Conservation (phyloP, 208 protist species). For the Leishmania mexicana region DNA sequence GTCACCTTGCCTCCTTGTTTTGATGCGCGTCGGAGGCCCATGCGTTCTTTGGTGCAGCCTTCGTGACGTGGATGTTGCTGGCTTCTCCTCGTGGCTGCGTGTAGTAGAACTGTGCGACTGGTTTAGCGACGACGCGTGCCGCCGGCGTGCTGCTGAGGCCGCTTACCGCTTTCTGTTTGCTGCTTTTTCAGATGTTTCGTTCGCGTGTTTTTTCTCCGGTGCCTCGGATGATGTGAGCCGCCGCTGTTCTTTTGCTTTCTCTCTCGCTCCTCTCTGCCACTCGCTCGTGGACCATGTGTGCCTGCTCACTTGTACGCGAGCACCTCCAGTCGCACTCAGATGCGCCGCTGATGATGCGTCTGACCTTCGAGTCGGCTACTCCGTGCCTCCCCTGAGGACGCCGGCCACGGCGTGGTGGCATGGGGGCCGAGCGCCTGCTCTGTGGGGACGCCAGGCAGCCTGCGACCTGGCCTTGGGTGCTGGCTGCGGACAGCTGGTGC, state of each 20-base stretch:
- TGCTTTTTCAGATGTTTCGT: not conserved
- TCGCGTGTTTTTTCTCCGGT: not conserved
- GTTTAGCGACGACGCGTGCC: not conserved
- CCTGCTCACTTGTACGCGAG: not conserved
- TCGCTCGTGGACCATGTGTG: not conserved
- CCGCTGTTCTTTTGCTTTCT: not conserved
- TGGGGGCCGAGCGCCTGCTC: no score
- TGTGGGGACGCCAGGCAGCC: no score
- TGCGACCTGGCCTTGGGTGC: no score
- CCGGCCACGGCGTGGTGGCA: no score
- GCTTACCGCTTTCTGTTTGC: not conserved
- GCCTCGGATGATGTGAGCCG: not conserved
- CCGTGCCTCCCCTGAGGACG: no score
- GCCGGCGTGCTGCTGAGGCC: not conserved
- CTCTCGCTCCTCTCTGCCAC: not conserved
- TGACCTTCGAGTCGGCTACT: no score
- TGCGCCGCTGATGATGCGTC: not conserved
- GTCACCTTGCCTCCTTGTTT: not conserved
- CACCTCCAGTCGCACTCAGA: not conserved
- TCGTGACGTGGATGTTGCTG: not conserved
- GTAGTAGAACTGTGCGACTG: not conserved
- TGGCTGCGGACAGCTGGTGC: no score
- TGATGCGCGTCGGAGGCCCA: not conserved
- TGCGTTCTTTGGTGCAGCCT: not conserved
- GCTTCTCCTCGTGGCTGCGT: not conserved